A percentile compares a stretch with the other conserved stretches of the same genome.
These are phyloP conservation scores for Candida cerambycidarum DNA, from an alignment of 805 yeast genomes.

Conservation along the genomic window DNA sequence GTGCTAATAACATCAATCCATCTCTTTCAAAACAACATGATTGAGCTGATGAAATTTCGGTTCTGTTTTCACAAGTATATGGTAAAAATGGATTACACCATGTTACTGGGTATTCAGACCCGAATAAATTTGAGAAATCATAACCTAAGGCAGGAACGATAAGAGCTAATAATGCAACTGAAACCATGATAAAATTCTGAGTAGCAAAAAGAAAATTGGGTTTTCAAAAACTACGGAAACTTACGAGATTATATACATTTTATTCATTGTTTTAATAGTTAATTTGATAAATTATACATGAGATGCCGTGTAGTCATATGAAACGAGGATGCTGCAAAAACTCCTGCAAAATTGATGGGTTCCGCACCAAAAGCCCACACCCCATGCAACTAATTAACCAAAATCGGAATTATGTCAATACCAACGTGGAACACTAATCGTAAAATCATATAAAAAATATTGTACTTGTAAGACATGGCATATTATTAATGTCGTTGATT, in stretches of 20 bases:
- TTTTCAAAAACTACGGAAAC: not conserved
- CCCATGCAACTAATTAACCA: slow-evolving; percentile 3
- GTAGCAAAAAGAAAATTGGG: no score
- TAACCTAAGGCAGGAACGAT: not conserved
- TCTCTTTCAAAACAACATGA: slow-evolving; percentile 85
- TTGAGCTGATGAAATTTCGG: slow-evolving; percentile 32
- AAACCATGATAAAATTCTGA: slow-evolving; percentile 8
- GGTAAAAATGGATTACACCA: slow-evolving; percentile 9
- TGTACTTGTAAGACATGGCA: not conserved
- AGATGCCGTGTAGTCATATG: slow-evolving; percentile 4
- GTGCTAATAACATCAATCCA: slow-evolving; percentile 80
- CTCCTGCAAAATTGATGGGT: not conserved
- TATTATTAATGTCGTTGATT: slow-evolving; percentile 2
- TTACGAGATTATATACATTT: not conserved
- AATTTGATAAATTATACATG: not conserved
- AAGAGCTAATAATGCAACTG: slow-evolving; percentile 5
- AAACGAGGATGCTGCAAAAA: slow-evolving; percentile 1
- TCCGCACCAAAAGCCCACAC: not conserved
- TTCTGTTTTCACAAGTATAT: slow-evolving; percentile 26
- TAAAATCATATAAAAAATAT: not conserved
- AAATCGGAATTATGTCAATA: not conserved
- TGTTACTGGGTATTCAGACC: slow-evolving; percentile 7
- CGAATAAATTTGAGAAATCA: slow-evolving; percentile 1
- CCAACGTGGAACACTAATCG: not conserved
- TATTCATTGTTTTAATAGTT: not conserved